Base-by-base conservation (phyloP, 169 alveolate species). In the Babesia sp. region DNA sequence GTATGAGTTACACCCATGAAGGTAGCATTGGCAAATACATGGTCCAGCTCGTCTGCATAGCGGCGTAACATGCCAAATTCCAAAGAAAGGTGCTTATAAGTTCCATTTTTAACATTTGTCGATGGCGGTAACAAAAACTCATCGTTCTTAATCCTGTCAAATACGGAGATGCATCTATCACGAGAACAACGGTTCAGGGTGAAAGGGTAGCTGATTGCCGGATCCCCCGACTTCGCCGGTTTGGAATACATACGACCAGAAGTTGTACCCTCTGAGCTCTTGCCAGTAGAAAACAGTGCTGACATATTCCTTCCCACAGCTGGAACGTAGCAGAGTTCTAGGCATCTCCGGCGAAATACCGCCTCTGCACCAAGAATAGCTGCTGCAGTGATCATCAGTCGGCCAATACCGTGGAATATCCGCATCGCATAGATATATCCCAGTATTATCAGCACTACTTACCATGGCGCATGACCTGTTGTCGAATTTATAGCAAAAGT, bases 1-100 rank as follows among this genome's bases (percentile, higher is more conserved):
- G 68, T 50, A 12, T 61, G 56, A 24, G 86, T 77, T 46, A 44
- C 58, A 0, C 86, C 86, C 6, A 55, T 70, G 44, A 77, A 77
- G 26, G 86, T 42, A 12, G 86, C 79, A 16, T 67, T 77, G 34
- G 29, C 39, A 22, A 77, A 44, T 41, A 77, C 74, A 7, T 45
- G 58, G 31, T 77, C 42, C 42, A 77, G 45, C 60, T 77, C 86
- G 36, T 66, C 53, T n/a, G 69, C 68, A 36, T 77, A 77, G 20
- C 29, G 45, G n/a, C 61, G 20, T 39, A 64, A 48, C 74, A 64
- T 64, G 28, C 50, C 54, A 22, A 64, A 64, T 8, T 64, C 74
- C 8, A 64, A 18, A 48, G 74, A 24, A 9, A 64, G 46, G 1
- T 20, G 29, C 36, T 64, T 64, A 5, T 42, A 1, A 11, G 12